Conservation (phyloP, 208 protist genomes). For the Strigomonas galati region DNA sequence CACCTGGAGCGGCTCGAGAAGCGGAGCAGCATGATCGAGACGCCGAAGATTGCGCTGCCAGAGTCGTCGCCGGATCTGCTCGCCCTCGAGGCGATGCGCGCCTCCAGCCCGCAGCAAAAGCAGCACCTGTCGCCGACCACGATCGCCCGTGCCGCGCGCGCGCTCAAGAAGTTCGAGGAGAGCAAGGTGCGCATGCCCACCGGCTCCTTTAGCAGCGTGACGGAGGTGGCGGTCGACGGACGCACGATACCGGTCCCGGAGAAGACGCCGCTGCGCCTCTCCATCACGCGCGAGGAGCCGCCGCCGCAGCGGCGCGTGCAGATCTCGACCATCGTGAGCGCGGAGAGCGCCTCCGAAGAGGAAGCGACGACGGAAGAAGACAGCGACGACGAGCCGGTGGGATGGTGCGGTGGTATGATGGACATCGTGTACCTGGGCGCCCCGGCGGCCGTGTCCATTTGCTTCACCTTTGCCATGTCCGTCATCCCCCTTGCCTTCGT, state of each 20-base stretch:
- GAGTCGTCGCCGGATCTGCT: constrained; percentile 47
- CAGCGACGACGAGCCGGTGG: constrained; percentile 36
- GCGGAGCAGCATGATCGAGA: not conserved
- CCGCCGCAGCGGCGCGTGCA: constrained; percentile 26
- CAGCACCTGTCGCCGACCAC: constrained; percentile 37
- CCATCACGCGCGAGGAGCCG: constrained; percentile 8
- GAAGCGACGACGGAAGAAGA: constrained; percentile 31
- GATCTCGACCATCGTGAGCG: constrained; percentile 35
- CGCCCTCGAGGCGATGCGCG: constrained; percentile 43
- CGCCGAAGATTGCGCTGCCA: constrained; percentile 21
- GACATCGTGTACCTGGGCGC: constrained; percentile 63
- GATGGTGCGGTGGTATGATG: constrained; percentile 33
- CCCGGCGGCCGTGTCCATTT: constrained; percentile 67
- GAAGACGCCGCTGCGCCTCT: constrained; percentile 33
- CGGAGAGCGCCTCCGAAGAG: constrained; percentile 15
- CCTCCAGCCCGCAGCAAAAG: constrained; percentile 12
- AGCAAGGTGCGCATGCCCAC: constrained; percentile 39
- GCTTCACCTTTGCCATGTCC: constrained; percentile 77
- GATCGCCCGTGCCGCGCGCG: constrained; percentile 33
- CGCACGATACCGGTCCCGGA: constrained; percentile 25
- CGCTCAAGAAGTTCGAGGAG: constrained; percentile 40
- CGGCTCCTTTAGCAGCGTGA: constrained; percentile 27
- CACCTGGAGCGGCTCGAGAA: not conserved
- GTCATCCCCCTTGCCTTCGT: constrained; percentile 75
- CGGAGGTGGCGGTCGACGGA: constrained; percentile 20